phyloP scores from a whole-genome alignment of 2,329 filamentous ascomycete species.

The Aspergillus sojae region DNA sequence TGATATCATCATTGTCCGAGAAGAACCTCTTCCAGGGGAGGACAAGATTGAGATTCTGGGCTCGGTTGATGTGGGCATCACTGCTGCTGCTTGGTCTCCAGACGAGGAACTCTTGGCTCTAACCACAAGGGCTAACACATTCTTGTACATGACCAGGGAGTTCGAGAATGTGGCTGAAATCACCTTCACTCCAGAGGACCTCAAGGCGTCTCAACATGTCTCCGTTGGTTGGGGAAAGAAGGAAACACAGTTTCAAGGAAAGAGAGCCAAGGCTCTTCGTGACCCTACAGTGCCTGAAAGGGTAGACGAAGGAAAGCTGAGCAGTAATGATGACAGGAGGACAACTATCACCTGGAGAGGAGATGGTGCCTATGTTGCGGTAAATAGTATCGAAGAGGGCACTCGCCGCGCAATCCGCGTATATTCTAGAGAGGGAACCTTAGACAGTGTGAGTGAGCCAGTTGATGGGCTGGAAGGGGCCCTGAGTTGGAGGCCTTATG shows the following conservation, averaged over 20 bases:
- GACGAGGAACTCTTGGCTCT: constrained; percentile 90
- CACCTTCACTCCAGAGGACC: constrained; percentile 71
- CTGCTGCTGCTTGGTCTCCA: constrained; percentile 87
- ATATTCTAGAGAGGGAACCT: constrained; percentile 83
- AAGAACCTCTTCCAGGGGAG: constrained; percentile 66
- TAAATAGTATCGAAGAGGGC: constrained; percentile 74
- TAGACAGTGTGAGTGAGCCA: constrained; percentile 93
- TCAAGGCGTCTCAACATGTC: constrained; percentile 88
- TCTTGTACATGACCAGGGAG: constrained; percentile 88
- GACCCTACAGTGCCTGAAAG: constrained; percentile 95
- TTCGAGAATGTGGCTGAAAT: constrained; percentile 84
- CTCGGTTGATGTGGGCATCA: constrained; percentile 88
- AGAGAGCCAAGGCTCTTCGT: constrained; percentile 78
- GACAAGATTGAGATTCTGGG: constrained; percentile 93
- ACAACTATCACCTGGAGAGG: constrained; percentile 88
- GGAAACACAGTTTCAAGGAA: constrained; percentile 96
- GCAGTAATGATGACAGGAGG: constrained; percentile 69
- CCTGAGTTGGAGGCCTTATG: constrained; percentile 87
- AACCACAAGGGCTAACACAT: constrained; percentile 74
- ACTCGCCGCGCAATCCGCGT: constrained; percentile 80
- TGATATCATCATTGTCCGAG: constrained; percentile 83
- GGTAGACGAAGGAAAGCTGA: constrained; percentile 80
- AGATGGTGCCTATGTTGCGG: constrained; percentile 85
- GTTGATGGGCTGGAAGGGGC: constrained; percentile 87
- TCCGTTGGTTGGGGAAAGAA: constrained; percentile 98